phyloP scores from a whole-genome alignment of 345 rosid genomes.

The Eucalyptus paniculata region DNA sequence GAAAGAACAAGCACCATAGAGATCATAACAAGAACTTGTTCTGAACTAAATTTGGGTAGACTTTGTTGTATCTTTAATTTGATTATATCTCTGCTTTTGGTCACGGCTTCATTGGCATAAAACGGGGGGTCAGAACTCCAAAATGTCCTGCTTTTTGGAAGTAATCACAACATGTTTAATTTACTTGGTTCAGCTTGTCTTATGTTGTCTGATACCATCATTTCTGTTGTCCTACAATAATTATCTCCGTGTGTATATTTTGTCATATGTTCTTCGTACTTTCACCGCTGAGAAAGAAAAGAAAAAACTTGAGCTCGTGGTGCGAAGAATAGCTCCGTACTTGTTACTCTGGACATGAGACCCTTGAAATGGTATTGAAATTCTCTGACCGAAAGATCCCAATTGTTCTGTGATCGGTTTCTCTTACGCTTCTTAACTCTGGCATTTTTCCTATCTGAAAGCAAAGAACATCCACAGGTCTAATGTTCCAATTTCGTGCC shows the following conservation, averaged over 20 bases:
- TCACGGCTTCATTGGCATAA: not conserved
- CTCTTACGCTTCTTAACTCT: not conserved
- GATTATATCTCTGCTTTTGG: not conserved
- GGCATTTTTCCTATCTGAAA: not conserved
- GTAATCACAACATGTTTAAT: not conserved
- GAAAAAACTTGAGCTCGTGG: not conserved
- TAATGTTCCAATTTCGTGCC: not conserved
- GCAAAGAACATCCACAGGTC: not conserved
- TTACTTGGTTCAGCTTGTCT: not conserved
- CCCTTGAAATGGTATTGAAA: not conserved
- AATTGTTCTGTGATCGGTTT: not conserved
- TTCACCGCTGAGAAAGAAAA: not conserved
- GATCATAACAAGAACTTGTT: not conserved
- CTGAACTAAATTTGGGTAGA: not conserved
- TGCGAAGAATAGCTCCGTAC: not conserved
- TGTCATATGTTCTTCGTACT: not conserved
- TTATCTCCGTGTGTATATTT: not conserved
- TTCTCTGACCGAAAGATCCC: not conserved
- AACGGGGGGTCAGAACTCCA: not conserved
- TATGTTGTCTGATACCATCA: not conserved
- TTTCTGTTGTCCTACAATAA: not conserved
- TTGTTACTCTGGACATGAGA: not conserved
- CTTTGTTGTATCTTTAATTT: not conserved
- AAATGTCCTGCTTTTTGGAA: not conserved
- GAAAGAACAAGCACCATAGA: not conserved